Conservation (phyloP, 768 basidiomycete genomes). For the Grammothele lineata region DNA sequence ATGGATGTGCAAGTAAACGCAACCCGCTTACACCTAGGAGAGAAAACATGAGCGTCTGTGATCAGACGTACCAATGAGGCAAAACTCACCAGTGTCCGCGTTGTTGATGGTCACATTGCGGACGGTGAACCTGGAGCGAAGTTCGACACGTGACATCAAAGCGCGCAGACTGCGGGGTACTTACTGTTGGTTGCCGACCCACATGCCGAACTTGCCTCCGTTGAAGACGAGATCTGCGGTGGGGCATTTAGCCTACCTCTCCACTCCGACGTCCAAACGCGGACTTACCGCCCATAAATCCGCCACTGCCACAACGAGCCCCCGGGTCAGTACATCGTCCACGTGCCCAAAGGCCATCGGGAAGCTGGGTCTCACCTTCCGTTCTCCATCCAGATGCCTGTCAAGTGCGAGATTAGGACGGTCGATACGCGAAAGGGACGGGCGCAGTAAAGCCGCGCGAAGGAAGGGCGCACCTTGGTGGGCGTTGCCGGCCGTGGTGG, state of each 20-base stretch:
- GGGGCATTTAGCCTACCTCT: background rate
- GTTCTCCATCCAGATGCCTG: slow-evolving; percentile 73
- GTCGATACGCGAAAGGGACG: no score
- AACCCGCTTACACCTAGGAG: slow-evolving; percentile 12
- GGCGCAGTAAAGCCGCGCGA: background rate
- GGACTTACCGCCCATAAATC: slow-evolving; percentile 51
- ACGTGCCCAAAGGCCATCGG: background rate
- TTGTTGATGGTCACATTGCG: slow-evolving; percentile 56
- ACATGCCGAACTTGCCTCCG: slow-evolving; percentile 33
- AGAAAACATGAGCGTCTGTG: no score
- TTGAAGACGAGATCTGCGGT: slow-evolving; percentile 40
- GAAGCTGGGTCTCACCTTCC: slow-evolving; percentile 34
- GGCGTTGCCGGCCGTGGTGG: slow-evolving; percentile 50
- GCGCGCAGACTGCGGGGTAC: slow-evolving; percentile 10
- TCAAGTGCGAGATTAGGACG: background rate
- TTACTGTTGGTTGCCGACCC: slow-evolving; percentile 76
- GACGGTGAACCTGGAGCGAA: slow-evolving; percentile 55
- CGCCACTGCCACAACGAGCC: slow-evolving; percentile 33
- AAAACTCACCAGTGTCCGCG: slow-evolving; percentile 35
- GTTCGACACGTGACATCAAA: no score
- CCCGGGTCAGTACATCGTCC: slow-evolving; percentile 2
- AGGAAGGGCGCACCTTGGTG: slow-evolving; percentile 51
- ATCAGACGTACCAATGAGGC: no score
- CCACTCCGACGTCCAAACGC: background rate
- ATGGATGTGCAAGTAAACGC: no score